These are phyloP conservation scores for Auricularia sp. DNA, from an alignment of 768 basidiomycete species.

Conservation along the genomic window DNA sequence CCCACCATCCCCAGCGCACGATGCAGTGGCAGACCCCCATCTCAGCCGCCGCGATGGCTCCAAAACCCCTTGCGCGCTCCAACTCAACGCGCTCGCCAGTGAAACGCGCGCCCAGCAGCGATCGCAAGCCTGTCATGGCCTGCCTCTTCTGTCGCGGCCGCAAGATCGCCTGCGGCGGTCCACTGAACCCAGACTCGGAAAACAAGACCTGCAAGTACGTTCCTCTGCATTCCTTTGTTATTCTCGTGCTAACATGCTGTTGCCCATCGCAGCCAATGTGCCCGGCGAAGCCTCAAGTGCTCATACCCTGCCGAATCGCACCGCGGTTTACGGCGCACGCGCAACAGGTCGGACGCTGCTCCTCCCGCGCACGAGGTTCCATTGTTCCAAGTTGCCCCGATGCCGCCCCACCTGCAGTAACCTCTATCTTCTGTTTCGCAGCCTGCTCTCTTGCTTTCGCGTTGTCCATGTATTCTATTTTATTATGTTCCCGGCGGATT, in stretches of 20 bases:
- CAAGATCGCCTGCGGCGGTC: conserved; percentile 53
- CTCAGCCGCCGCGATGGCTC: not conserved
- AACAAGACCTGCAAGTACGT: conserved; percentile 59
- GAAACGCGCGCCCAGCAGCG: not conserved
- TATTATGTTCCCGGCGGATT: too few species aligned
- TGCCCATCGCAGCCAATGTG: conserved; percentile 49
- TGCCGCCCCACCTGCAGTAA: not conserved
- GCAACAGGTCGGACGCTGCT: conserved; percentile 1
- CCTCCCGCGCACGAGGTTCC: not conserved
- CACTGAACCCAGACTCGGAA: conserved; percentile 26
- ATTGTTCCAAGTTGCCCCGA: not conserved
- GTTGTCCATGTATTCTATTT: too few species aligned
- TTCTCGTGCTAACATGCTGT: conserved; percentile 5
- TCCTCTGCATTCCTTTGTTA: conserved; percentile 5
- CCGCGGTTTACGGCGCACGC: conserved; percentile 46
- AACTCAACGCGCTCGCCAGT: not conserved
- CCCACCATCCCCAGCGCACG: not conserved
- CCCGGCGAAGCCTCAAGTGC: conserved; percentile 56
- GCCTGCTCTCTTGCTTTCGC: too few species aligned
- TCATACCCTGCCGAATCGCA: conserved; percentile 64
- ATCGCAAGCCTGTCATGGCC: conserved; percentile 45
- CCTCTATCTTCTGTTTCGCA: too few species aligned
- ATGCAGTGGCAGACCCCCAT: not conserved
- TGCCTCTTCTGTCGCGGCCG: conserved; percentile 58
- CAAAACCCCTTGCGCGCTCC: not conserved